Evolutionary conservation across 1,139 yeast species (phyloP).

Genomic region (Kurtzmaniella quercitrusa): DNA sequence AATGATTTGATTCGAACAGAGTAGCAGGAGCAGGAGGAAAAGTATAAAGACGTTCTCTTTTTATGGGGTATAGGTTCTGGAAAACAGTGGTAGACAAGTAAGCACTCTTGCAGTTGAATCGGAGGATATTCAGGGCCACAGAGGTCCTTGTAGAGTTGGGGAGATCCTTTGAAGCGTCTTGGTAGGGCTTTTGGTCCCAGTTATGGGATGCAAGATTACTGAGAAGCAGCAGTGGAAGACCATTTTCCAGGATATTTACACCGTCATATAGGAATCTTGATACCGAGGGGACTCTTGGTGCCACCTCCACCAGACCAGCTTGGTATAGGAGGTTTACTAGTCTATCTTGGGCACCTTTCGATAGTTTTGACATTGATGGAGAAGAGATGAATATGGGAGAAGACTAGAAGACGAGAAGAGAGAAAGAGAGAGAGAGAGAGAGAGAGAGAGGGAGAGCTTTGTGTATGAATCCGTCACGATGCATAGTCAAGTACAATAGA

Average conservation of each 20-base stretch:
- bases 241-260: neutral
- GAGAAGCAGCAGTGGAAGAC: slow-evolving; percentile 16
- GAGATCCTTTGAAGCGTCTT: slow-evolving; percentile 21
- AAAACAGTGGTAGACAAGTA: slow-evolving; percentile 36
- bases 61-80: slow-evolving; percentile 29
- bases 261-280: slow-evolving; percentile 23
- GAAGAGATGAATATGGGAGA: neutral
- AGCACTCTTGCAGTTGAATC: slow-evolving; percentile 34
- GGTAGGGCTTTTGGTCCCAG: slow-evolving; percentile 29
- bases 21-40: neutral
- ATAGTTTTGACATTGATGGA: slow-evolving; percentile 11
- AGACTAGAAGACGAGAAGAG: neutral
- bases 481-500: too few species aligned
- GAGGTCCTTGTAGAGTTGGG: slow-evolving; percentile 9
- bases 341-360: slow-evolving; percentile 21
- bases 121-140: slow-evolving; percentile 26
- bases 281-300: slow-evolving; percentile 23
- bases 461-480: too few species aligned
- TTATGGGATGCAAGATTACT: slow-evolving; percentile 28
- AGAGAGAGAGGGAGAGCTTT: too few species aligned
- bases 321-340: slow-evolving; percentile 29
- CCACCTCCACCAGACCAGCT: slow-evolving; percentile 26
- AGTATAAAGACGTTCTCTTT: slow-evolving; percentile 22
- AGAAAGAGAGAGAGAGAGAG: too few species aligned
- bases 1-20: neutral